A percentile compares a stretch with the other conserved stretches of the same genome.
These are phyloP conservation scores for Favolaschia claudopus DNA, from an alignment of 768 basidiomycete species.

Conservation along the genomic window DNA sequence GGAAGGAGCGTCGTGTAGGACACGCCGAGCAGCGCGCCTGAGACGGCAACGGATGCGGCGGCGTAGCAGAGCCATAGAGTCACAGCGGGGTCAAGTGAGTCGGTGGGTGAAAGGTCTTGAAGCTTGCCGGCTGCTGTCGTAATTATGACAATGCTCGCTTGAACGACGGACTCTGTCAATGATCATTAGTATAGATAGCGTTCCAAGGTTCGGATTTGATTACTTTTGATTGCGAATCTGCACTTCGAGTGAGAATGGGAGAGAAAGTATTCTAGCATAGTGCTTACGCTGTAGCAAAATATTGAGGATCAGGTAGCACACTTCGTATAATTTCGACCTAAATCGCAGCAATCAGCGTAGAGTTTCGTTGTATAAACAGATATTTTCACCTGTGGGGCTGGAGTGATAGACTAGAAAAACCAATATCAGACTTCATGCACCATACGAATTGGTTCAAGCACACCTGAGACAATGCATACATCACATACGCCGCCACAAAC, in stretches of 20 bases:
- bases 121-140: constrained; percentile 49
- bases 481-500: constrained; percentile 51
- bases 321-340: constrained; percentile 48
- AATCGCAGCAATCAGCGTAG: constrained; percentile 40
- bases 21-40: constrained; percentile 39
- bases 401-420: not conserved
- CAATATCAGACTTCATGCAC: too few species aligned
- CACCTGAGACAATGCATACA: constrained; percentile 50
- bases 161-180: constrained; percentile 47
- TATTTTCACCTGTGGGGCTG: constrained; percentile 6
- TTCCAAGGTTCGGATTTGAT: not conserved
- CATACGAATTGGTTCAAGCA: constrained; percentile 4
- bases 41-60: constrained; percentile 42
- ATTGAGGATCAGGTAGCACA: constrained; percentile 50
- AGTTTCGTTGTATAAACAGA: constrained; percentile 23
- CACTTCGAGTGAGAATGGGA: not conserved
- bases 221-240: constrained; percentile 51
- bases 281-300: constrained; percentile 48
- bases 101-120: constrained; percentile 43
- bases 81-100: constrained; percentile 46
- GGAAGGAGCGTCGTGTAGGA: constrained; percentile 41
- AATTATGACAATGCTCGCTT: constrained; percentile 51
- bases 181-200: not conserved
- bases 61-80: constrained; percentile 50
- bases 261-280: not conserved